Conservation (phyloP, 2,329 filamentous ascomycete species). For the Talaromyces atroroseus region DNA sequence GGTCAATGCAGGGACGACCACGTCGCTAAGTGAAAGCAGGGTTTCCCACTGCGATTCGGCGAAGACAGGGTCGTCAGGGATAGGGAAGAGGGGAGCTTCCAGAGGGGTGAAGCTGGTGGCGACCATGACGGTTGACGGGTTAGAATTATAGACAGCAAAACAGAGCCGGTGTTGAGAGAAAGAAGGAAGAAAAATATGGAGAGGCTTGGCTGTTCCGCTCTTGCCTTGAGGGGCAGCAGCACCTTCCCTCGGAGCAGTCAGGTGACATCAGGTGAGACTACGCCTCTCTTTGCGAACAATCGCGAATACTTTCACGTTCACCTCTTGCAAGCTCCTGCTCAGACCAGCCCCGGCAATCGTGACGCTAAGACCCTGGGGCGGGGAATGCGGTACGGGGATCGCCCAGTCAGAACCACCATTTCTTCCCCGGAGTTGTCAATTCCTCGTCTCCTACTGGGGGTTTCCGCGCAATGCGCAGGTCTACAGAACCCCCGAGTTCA, state of each 20-base stretch:
- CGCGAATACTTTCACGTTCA: no score
- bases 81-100: constrained; percentile 44
- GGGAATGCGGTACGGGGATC: not conserved
- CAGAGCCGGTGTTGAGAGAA: no score
- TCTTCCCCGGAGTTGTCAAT: no score
- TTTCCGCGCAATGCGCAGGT: no score
- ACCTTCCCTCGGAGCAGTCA: not conserved
- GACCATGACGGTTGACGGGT: not conserved
- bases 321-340: not conserved
- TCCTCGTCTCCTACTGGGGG: no score
- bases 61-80: constrained; percentile 45
- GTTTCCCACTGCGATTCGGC: constrained; percentile 55
- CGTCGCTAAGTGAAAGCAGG: constrained; percentile 53
- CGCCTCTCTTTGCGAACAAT: not conserved
- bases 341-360: not conserved
- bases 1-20: constrained; percentile 51
- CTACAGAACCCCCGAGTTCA: no score
- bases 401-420: not conserved
- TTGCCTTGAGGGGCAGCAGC: not conserved
- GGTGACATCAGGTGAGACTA: not conserved
- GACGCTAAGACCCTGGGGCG: not conserved
- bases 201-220: no score
- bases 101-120: constrained; percentile 21
- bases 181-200: no score
- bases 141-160: not conserved